A percentile compares a stretch with the other conserved stretches of the same genome.
These are phyloP conservation scores for Capsella bursapastoris DNA, from an alignment of 345 rosid species.

Conservation along the genomic window DNA sequence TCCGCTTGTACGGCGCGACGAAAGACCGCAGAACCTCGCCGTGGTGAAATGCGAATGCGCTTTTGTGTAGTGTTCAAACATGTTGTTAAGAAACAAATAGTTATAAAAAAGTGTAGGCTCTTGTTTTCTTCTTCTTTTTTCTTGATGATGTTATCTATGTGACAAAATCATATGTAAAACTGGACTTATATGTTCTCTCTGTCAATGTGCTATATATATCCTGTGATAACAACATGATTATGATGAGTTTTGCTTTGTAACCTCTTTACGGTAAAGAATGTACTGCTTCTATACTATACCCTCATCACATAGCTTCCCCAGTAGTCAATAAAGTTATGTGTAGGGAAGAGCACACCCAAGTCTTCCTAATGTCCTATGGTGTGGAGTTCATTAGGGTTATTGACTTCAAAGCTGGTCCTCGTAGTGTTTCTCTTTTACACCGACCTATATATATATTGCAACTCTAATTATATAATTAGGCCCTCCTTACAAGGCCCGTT, in stretches of 20 bases:
- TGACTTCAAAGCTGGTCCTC: neutral
- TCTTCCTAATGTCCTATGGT: neutral
- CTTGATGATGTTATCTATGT: neutral
- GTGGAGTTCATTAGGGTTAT: neutral
- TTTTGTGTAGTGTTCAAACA: neutral
- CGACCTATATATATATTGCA: constrained; percentile 3
- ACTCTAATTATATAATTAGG: neutral
- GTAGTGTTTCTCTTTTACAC: neutral
- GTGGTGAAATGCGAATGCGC: constrained; percentile 16
- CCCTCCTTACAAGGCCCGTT: neutral
- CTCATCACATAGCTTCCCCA: no score
- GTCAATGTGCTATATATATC: constrained; percentile 3
- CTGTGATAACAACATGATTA: constrained; percentile 12
- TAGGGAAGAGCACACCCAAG: neutral
- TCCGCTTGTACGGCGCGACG: constrained; percentile 69
- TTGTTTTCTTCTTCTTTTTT: constrained; percentile 15
- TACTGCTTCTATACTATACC: neutral
- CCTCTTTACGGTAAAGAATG: neutral
- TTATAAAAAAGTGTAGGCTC: constrained; percentile 6
- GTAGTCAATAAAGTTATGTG: neutral
- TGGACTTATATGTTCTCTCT: neutral
- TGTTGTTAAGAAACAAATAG: constrained; percentile 14
- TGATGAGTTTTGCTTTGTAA: neutral
- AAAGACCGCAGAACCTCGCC: constrained; percentile 34
- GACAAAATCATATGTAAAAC: constrained; percentile 13